Evolutionary conservation across 1,284 basidiomycete genomes (phyloP), one percentile per base, ranked within the genome.

Genomic region (Amylostereum areolatum): DNA sequence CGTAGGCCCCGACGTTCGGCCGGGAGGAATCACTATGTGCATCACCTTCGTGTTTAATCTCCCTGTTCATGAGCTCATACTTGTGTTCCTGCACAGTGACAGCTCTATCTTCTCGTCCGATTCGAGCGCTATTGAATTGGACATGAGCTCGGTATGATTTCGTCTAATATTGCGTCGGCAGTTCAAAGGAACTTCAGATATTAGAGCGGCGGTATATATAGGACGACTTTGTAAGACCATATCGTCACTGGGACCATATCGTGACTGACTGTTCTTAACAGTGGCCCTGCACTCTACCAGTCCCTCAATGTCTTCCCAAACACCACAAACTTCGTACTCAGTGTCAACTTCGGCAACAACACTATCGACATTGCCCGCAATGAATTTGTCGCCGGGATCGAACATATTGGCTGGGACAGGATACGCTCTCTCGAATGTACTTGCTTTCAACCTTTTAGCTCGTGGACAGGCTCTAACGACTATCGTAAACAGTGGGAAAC

Each of bases 21-120:
- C 67, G 6, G 66, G 67, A 27, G 67, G 67, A 6, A 67, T 68
- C 33, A 66, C 67, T 11, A 62, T 66, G 61, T 63, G 50, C 7
- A 56, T 47, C 12, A 6, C 24, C 31, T 42, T 27, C 9, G 8
- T 34, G 35, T 18, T 32, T 46, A 31, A 25, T 36, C 2, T 39
- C 8, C 34, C n/a, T 35, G 34, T n/a, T 35, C 8, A 35, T 35
- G 34, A n/a, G 8, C 9, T 43, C 25, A 43, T 27, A 28, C 41
- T 10, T 25, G 7, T 43, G 5, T 28, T 18, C 18, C 18, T 18
- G 18, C 28, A 6, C 25, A 65, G 62, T 24, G 67, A 69, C 47
- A 67, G 66, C 45, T 61, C 60, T 6, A 60, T 62, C 5, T 69
- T 61, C 46, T 55, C 60, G 32, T 56, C 63, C 2, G 57, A 55